phyloP scores from a whole-genome alignment of 208 protist genomes.

The Acanthamoeba royreba region DNA sequence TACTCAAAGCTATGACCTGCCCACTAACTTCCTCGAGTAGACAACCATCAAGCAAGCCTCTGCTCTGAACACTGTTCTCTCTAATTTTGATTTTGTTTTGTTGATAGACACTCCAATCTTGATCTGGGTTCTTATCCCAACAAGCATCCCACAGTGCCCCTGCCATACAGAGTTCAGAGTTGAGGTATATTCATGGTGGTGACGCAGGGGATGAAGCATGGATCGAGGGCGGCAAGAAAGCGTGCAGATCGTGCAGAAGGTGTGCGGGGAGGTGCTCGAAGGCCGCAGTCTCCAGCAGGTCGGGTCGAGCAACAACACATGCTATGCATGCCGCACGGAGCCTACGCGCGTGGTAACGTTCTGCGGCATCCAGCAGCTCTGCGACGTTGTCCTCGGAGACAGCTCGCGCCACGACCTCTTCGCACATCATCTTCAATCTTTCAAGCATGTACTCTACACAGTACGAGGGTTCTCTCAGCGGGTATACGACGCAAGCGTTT shows the following conservation, averaged over 20 bases:
- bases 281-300: neutral
- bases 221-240: neutral
- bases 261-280: neutral
- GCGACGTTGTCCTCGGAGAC: neutral
- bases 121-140: no score
- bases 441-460: neutral
- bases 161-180: no score
- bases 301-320: neutral
- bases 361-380: neutral
- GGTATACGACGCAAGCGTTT: no score
- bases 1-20: neutral
- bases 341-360: neutral
- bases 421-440: neutral
- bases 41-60: no score
- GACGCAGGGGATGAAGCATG: no score
- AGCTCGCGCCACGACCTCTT: neutral
- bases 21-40: neutral
- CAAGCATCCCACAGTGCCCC: no score
- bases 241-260: neutral
- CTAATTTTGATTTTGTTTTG: no score
- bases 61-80: no score
- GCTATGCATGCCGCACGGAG: neutral
- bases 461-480: no score
- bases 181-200: no score
- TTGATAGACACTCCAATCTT: no score